These are phyloP conservation scores for Lolium rigidum DNA, from an alignment of 176 grass and related monocot genomes.

Conservation along the genomic window DNA sequence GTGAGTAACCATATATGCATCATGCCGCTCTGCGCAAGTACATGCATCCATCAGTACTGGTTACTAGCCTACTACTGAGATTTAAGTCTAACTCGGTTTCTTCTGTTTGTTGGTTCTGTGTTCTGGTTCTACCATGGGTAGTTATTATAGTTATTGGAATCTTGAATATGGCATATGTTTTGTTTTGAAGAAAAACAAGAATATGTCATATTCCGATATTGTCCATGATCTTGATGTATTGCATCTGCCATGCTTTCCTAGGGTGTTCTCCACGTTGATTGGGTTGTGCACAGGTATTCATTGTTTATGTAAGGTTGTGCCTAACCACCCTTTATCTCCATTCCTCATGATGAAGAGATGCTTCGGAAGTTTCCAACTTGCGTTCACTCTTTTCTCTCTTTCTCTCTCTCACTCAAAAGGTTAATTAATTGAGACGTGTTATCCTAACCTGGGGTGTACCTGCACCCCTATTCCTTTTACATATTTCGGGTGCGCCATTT, in stretches of 20 bases:
- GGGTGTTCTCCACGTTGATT: neutral
- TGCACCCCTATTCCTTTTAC: neutral
- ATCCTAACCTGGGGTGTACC: neutral
- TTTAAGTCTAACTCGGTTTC: neutral
- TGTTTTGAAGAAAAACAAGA: neutral
- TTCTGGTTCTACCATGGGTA: neutral
- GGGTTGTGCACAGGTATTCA: conserved; percentile 11
- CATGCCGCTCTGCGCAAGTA: neutral
- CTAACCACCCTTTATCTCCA: neutral
- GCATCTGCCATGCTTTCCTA: neutral
- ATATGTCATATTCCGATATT: neutral
- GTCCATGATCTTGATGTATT: neutral
- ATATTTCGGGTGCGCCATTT: neutral
- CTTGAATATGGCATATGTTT: conserved; percentile 26
- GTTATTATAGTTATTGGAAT: conserved; percentile 18
- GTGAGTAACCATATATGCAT: conserved; percentile 36
- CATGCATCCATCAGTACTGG: neutral
- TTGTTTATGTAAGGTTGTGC: neutral
- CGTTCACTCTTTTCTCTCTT: neutral
- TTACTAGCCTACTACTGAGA: neutral
- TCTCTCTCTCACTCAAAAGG: neutral
- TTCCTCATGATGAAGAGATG: neutral
- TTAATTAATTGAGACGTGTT: neutral
- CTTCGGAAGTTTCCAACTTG: conserved; percentile 3
- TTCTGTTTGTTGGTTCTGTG: neutral